phyloP scores from a whole-genome alignment of 2,329 filamentous ascomycete genomes.

The Stemphylium lycopersici region DNA sequence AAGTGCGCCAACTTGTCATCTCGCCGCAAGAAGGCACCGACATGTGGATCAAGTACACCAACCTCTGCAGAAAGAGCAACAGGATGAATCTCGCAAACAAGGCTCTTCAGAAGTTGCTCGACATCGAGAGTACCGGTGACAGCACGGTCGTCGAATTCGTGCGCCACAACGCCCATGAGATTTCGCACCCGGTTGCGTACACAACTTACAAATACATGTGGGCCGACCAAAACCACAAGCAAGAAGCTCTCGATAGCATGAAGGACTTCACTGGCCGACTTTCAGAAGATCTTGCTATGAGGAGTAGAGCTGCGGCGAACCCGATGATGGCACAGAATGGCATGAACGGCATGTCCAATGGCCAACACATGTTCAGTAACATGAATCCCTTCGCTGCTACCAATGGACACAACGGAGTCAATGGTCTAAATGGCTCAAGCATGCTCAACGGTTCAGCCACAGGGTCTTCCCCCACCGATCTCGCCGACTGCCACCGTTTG shows the following conservation, averaged over 20 bases:
- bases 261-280: slow-evolving; percentile 67
- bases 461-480: slow-evolving; percentile 39
- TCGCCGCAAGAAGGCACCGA: slow-evolving; percentile 91
- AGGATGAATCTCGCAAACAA: slow-evolving; percentile 95
- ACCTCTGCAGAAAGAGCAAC: slow-evolving; percentile 94
- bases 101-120: slow-evolving; percentile 86
- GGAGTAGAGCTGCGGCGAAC: slow-evolving; percentile 43
- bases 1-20: slow-evolving; percentile 90
- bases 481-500: slow-evolving; percentile 68
- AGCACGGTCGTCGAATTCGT: slow-evolving; percentile 44
- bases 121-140: slow-evolving; percentile 41
- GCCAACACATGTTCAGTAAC: slow-evolving; percentile 43
- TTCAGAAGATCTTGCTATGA: slow-evolving; percentile 62
- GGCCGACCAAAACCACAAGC: slow-evolving; percentile 64
- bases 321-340: slow-evolving; percentile 43
- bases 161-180: slow-evolving; percentile 49
- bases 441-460: slow-evolving; percentile 34
- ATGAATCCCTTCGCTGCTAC: slow-evolving; percentile 48
- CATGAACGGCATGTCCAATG: slow-evolving; percentile 54
- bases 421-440: slow-evolving; percentile 44
- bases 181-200: slow-evolving; percentile 84
- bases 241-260: slow-evolving; percentile 60
- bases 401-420: slow-evolving; percentile 60
- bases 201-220: slow-evolving; percentile 98
- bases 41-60: slow-evolving; percentile 99